Base-by-base conservation (phyloP, 345 rosid species). In the Raphanus sativus region DNA sequence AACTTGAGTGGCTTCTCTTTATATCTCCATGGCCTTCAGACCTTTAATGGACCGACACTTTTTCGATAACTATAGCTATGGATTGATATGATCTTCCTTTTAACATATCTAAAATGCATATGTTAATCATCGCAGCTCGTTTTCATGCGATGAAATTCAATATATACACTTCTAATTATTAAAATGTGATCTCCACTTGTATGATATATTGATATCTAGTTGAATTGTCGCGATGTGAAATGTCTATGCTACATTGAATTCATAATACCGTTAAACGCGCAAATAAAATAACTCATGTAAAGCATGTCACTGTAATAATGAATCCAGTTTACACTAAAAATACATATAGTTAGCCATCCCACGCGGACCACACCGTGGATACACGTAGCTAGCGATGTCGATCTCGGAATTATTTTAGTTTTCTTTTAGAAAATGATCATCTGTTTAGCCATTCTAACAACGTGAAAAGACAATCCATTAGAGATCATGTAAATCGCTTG, bases 21-120 rank as follows among this genome's bases (percentile, higher is more conserved):
- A 75, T 74, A 80, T 80, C 82, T 69, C 24, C 72, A 69, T 54
- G 6, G 42, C 67, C 79, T 74, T 70, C 75, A 64, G 34, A 54
- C 82, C 71, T 75, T 80, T 74, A 69, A 69, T 69, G 75, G 82
- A 74, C 79, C 59, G 67, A 69, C 79, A 80, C 82, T 68, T 73
- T 48, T 61, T 73, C 4, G 60, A 79, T 67, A 12, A 67, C 54
- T 78, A 78, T 67, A 78, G 81, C 70, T 67, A 36, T 38, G 74
- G 70, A 21, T 73, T 79, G 78, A 79, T 73, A 73, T 78, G n/a
- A 78, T 73, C 77, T 52, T 52, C 73, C 56, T 67, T 78, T 73
- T 34, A 79, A 52, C 74, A 8, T 73, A 73, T 62, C 65, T 67
- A 59, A 73, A 73, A 26, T 78, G 28, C 26, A 24, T 72, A 48